These are phyloP conservation scores for Colletotrichum phormii DNA, from an alignment of 2,329 filamentous ascomycete species.

Conservation along the genomic window DNA sequence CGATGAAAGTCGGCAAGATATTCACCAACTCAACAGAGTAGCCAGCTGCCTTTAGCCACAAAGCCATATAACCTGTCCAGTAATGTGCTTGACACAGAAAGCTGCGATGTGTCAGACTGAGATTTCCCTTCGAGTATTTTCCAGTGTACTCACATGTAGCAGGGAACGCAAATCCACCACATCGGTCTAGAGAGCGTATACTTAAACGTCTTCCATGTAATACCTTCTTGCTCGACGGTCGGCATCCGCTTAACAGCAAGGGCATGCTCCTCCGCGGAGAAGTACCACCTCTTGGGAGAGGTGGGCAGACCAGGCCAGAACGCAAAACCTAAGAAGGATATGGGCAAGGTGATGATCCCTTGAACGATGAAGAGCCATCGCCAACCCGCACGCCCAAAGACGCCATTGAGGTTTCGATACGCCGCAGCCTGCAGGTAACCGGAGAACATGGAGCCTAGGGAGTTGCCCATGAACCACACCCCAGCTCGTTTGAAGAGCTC, in stretches of 20 bases:
- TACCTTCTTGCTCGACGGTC: slow-evolving; percentile 38
- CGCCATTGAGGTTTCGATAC: slow-evolving; percentile 63
- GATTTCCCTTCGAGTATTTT: fast-evolving
- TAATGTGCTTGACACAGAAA: slow-evolving; percentile 41
- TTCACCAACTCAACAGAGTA: slow-evolving; percentile 37
- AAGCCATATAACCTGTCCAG: slow-evolving; percentile 39
- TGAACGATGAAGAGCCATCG: slow-evolving; percentile 56
- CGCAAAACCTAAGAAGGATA: slow-evolving; percentile 41
- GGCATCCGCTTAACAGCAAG: slow-evolving; percentile 43
- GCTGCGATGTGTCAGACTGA: slow-evolving; percentile 13
- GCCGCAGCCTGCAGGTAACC: slow-evolving; percentile 67
- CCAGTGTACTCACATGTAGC: slow-evolving; percentile 32
- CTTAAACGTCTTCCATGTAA: slow-evolving; percentile 41
- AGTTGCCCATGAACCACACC: slow-evolving; percentile 61
- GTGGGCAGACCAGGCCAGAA: slow-evolving; percentile 48
- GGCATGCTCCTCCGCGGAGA: slow-evolving; percentile 43
- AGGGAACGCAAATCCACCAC: slow-evolving; percentile 41
- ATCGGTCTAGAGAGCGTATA: slow-evolving; percentile 39
- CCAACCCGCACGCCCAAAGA: slow-evolving; percentile 53
- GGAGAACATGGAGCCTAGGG: slow-evolving; percentile 65
- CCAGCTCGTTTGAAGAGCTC: slow-evolving; percentile 62
- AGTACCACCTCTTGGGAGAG: slow-evolving; percentile 44
- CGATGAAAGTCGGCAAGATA: slow-evolving; percentile 41
- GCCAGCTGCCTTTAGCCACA: slow-evolving; percentile 33
- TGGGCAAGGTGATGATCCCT: slow-evolving; percentile 43